phyloP scores from a whole-genome alignment of 805 yeast species.

The Saccharomycopsis vini region DNA sequence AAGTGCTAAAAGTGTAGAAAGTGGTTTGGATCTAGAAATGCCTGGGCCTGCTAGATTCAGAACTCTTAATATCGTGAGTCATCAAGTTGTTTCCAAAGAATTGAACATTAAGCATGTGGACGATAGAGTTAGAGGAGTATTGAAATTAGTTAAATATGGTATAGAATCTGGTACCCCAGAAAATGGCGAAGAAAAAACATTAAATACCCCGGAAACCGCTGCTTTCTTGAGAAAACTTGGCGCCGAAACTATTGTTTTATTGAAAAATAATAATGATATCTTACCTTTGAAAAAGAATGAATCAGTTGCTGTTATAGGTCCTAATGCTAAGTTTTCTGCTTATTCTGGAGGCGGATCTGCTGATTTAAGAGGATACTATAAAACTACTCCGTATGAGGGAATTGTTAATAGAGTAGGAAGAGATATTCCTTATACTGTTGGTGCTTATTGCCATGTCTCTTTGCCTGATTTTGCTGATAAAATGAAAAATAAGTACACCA shows the following conservation, averaged over 20 bases:
- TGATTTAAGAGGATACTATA: conserved; percentile 45
- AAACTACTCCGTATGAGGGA: conserved; percentile 50
- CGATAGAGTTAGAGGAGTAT: conserved; percentile 31
- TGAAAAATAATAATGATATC: conserved; percentile 42
- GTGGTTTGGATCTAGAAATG: conserved; percentile 62
- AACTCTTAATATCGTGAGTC: conserved; percentile 53
- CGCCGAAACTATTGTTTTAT: conserved; percentile 45
- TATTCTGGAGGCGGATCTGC: conserved; percentile 56
- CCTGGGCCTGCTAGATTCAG: conserved; percentile 47
- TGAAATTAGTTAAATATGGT: conserved; percentile 35
- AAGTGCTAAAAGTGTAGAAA: conserved; percentile 45
- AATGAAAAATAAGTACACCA: conserved; percentile 12
- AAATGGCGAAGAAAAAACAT: conserved; percentile 31
- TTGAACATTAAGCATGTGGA: conserved; percentile 30
- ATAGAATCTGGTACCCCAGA: conserved; percentile 27
- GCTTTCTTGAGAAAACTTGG: conserved; percentile 38
- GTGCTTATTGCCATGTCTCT: conserved; percentile 29
- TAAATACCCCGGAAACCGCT: conserved; percentile 42
- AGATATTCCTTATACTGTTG: conserved; percentile 26
- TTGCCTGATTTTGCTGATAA: conserved; percentile 28
- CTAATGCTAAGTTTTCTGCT: conserved; percentile 31
- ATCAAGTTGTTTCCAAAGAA: conserved; percentile 24
- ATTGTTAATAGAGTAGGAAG: conserved; percentile 39
- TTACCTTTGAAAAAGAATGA: conserved; percentile 38
- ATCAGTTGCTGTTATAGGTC: conserved; percentile 21